Evolutionary conservation across 257 asterid species (phyloP).

Genomic region (Jaltomata sinuosa): DNA sequence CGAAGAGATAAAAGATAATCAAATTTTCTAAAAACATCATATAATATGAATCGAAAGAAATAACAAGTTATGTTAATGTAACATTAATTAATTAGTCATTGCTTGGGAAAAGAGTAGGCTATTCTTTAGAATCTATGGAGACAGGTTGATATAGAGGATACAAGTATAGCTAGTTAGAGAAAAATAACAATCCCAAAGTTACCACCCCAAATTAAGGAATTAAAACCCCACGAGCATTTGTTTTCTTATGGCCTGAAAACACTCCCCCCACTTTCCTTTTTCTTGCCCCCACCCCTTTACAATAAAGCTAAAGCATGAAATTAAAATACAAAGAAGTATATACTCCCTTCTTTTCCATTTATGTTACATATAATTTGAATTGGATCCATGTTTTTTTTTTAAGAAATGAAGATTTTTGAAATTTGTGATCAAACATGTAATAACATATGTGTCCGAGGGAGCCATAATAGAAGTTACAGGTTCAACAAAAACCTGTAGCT

Average conservation of each 20-base stretch:
- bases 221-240: conserved; percentile 37
- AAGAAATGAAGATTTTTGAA: background rate
- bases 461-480: background rate
- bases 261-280: conserved; percentile 24
- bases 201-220: conserved; percentile 57
- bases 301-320: conserved; percentile 22
- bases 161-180: background rate
- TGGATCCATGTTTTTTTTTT: background rate
- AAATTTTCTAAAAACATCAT: no score
- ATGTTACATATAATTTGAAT: background rate
- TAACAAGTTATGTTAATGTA: background rate
- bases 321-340: conserved; percentile 1
- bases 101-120: conserved; percentile 4
- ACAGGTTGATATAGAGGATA: background rate
- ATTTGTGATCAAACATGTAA: background rate
- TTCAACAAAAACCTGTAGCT: background rate
- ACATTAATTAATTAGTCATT: background rate
- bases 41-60: no score
- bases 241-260: conserved; percentile 32
- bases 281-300: conserved; percentile 24
- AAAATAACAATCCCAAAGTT: conserved; percentile 11
- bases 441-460: background rate
- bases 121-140: background rate
- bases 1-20: no score
- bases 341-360: background rate